Conservation (phyloP, 139 green algal genomes). For the Yamagishiella unicocca region DNA sequence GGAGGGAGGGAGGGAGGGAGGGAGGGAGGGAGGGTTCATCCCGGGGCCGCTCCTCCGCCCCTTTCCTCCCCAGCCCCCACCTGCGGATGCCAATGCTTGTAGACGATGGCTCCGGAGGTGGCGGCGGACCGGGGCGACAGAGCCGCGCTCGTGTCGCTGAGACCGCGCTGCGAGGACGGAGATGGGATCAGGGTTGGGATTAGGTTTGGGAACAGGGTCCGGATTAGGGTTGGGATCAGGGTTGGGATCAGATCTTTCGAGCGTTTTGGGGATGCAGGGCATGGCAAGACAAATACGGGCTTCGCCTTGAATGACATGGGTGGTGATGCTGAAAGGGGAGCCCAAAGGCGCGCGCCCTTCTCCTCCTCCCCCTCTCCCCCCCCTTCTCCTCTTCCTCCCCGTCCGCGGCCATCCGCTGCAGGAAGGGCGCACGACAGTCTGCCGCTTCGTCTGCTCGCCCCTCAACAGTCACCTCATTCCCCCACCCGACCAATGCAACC, state of each 20-base stretch:
- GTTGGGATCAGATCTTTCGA: too few species aligned
- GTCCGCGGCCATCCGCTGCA: background rate
- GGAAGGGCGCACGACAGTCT: background rate
- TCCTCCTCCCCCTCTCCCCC: too few species aligned
- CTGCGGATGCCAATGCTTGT: constrained; percentile 54
- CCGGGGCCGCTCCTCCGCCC: too few species aligned
- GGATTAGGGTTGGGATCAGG: too few species aligned
- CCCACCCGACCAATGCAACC: too few species aligned
- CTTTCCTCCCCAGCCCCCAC: too few species aligned
- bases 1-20: background rate
- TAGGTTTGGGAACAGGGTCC: too few species aligned
- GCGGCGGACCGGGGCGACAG: background rate
- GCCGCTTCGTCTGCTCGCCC: background rate
- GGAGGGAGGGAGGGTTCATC: background rate
- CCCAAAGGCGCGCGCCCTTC: background rate
- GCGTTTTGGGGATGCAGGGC: background rate
- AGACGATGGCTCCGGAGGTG: constrained; percentile 1
- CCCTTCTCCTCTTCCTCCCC: too few species aligned
- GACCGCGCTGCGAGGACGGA: background rate
- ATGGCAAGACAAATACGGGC: background rate
- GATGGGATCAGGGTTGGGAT: too few species aligned
- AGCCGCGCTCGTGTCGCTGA: background rate
- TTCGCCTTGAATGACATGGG: background rate
- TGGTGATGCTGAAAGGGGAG: background rate
- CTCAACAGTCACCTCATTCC: too few species aligned